Conservation (phyloP, 2,329 filamentous ascomycete species). For the Volutella citrinella region DNA sequence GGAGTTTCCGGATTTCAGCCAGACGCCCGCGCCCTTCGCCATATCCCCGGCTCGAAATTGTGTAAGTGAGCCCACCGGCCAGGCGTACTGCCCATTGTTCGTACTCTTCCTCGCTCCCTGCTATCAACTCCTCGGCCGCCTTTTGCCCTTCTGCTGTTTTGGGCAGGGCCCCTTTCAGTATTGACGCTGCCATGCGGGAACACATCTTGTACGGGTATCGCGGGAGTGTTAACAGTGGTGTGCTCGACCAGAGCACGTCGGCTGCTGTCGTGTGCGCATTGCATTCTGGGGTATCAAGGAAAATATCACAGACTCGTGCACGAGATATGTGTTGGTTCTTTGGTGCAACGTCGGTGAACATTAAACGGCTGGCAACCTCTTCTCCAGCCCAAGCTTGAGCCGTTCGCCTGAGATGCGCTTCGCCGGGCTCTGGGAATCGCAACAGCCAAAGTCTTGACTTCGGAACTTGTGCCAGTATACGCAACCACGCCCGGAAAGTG, state of each 20-base stretch:
- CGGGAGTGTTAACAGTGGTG: slow-evolving; percentile 84
- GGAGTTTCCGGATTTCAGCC: slow-evolving; percentile 71
- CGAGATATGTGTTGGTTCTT: slow-evolving; percentile 93
- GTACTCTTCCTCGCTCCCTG: slow-evolving; percentile 75
- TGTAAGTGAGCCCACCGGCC: slow-evolving; percentile 62
- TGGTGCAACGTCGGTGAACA: slow-evolving; percentile 95
- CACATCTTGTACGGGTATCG: slow-evolving; percentile 99
- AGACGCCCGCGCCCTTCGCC: slow-evolving; percentile 65
- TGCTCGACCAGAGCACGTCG: slow-evolving; percentile 94
- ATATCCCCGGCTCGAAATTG: slow-evolving; percentile 38
- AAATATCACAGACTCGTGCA: slow-evolving; percentile 88
- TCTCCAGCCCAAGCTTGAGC: slow-evolving; percentile 80
- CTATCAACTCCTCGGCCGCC: slow-evolving; percentile 74
- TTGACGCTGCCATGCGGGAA: slow-evolving; percentile 94
- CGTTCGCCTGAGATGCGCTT: slow-evolving; percentile 77
- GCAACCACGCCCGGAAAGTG: slow-evolving; percentile 92
- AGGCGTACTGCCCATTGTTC: slow-evolving; percentile 73
- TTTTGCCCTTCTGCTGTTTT: slow-evolving; percentile 62
- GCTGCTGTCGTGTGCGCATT: slow-evolving; percentile 98
- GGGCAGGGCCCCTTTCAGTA: slow-evolving; percentile 84
- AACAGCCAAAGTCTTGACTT: slow-evolving; percentile 93
- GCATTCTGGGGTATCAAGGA: slow-evolving; percentile 95
- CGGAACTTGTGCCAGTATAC: slow-evolving; percentile 80
- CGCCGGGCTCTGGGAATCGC: slow-evolving; percentile 92
- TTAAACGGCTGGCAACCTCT: slow-evolving; percentile 79